phyloP scores from a whole-genome alignment of 768 basidiomycete genomes.

The Gelatoporia subvermispora region DNA sequence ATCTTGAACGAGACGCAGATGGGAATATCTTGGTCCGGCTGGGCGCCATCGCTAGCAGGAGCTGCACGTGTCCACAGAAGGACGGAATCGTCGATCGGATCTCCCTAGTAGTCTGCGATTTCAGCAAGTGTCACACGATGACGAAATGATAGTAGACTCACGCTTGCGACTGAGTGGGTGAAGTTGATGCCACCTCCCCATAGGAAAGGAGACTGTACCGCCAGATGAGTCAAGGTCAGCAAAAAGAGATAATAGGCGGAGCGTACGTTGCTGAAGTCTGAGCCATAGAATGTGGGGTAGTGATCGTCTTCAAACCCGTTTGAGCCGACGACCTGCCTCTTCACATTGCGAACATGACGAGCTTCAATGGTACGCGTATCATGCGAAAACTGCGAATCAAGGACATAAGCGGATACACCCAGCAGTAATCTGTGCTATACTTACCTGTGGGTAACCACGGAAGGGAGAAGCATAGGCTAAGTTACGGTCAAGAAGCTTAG shows the following conservation, averaged over 20 bases:
- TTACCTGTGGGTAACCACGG: constrained; percentile 4
- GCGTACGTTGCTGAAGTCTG: constrained; percentile 44
- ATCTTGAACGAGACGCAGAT: constrained; percentile 47
- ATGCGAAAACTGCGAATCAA: constrained; percentile 30
- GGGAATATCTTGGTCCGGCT: constrained; percentile 46
- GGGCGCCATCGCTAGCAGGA: constrained; percentile 21
- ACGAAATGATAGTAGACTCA: constrained; percentile 21
- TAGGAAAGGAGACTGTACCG: background rate
- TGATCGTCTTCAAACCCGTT: constrained; percentile 41
- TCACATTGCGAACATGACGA: constrained; percentile 22
- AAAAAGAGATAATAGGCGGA: background rate
- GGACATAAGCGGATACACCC: background rate
- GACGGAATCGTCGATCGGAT: constrained; percentile 49
- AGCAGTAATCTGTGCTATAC: background rate
- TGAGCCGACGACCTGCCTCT: constrained; percentile 31
- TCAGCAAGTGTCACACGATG: background rate
- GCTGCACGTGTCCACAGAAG: constrained; percentile 55
- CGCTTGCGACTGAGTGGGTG: constrained; percentile 49
- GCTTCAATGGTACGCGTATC: constrained; percentile 33
- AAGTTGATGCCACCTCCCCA: constrained; percentile 41
- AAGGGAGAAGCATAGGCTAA: constrained; percentile 9
- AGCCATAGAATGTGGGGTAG: constrained; percentile 46
- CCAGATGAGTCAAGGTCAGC: background rate
- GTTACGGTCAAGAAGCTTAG: constrained; percentile 3
- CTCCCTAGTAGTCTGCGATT: constrained; percentile 32